phyloP scores from a whole-genome alignment of 176 grass and related monocot species.

The Carex pumila region DNA sequence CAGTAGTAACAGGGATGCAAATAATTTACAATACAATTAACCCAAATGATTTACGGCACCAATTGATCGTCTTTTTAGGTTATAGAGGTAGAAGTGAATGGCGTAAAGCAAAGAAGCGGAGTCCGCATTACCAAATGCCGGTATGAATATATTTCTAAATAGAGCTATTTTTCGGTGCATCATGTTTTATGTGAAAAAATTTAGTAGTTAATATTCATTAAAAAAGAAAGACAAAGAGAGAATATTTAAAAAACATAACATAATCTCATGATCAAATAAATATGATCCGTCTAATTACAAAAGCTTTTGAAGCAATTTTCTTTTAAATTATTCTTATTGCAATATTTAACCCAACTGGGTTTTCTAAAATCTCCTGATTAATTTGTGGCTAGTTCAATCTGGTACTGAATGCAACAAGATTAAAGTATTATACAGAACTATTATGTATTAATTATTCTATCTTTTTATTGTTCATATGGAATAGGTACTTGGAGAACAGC shows the following conservation, averaged over 20 bases:
- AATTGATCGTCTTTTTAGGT: constrained; percentile 17
- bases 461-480: background rate
- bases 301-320: too few relatives aligned
- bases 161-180: too few relatives aligned
- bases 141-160: constrained; percentile 4
- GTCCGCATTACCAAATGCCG: constrained; percentile 83
- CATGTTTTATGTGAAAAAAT: too few relatives aligned
- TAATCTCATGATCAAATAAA: too few relatives aligned
- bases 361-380: background rate
- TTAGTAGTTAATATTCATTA: too few relatives aligned
- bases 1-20: background rate
- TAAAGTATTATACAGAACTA: background rate
- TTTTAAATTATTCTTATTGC: background rate
- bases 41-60: background rate
- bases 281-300: too few relatives aligned
- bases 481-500: constrained; percentile 76
- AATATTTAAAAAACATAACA: too few relatives aligned
- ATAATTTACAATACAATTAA: background rate
- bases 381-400: background rate
- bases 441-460: background rate
- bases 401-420: background rate
- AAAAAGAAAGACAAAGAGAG: too few relatives aligned
- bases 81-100: constrained; percentile 63
- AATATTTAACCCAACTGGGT: background rate
- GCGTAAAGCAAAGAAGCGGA: constrained; percentile 63